phyloP scores from a whole-genome alignment of 768 basidiomycete species.

The Goffeauzyma gilvescens region DNA sequence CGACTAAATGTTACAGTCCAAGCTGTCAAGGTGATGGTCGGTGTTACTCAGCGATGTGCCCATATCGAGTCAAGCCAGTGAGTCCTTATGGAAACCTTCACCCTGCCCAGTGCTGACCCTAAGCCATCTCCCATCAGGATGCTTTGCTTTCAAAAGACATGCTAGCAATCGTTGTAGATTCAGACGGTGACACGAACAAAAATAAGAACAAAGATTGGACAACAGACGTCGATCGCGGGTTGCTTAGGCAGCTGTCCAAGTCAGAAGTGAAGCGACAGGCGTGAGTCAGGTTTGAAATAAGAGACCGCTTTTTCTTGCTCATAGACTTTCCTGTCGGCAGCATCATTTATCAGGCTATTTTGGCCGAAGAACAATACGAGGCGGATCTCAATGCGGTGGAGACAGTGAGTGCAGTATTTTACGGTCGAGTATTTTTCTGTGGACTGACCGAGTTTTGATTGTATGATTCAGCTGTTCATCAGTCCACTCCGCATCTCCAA shows the following conservation, averaged over 20 bases:
- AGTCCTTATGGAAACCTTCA: slow-evolving; percentile 7
- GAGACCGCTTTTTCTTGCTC: background rate
- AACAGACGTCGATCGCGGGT: background rate
- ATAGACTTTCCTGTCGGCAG: slow-evolving; percentile 29
- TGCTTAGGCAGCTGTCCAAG: slow-evolving; percentile 37
- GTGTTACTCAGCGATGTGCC: slow-evolving; percentile 67
- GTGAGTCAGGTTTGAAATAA: background rate
- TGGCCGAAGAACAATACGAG: slow-evolving; percentile 72
- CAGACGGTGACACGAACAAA: background rate
- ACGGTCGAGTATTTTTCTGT: background rate
- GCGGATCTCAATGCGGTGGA: slow-evolving; percentile 73
- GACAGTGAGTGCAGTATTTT: slow-evolving; percentile 39
- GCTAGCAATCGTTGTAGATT: too few relatives aligned
- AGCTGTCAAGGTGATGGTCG: slow-evolving; percentile 59
- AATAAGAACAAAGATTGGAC: background rate
- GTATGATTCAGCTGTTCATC: slow-evolving; percentile 46
- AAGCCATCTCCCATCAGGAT: background rate
- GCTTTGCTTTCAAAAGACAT: background rate
- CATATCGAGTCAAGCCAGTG: slow-evolving; percentile 17
- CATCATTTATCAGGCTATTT: slow-evolving; percentile 71
- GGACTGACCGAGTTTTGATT: background rate
- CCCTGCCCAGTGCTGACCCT: background rate
- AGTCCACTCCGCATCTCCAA: slow-evolving; percentile 51
- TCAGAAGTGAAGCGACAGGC: slow-evolving; percentile 67
- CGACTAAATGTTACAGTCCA: slow-evolving; percentile 78